These are phyloP conservation scores for Phaffomyces thermotolerans DNA, from an alignment of 805 yeast species.

Conservation along the genomic window DNA sequence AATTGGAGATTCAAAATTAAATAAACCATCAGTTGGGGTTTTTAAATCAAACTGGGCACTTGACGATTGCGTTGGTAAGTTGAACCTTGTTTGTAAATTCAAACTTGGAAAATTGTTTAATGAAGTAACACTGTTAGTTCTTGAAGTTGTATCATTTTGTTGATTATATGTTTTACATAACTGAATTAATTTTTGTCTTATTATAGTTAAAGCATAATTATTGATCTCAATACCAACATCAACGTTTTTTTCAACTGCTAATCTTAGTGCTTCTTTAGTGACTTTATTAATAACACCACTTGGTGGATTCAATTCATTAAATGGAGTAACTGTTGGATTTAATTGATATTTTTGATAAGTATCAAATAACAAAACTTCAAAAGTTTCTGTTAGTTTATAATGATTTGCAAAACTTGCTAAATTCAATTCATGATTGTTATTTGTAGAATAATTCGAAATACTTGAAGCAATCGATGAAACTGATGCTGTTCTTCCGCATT, in stretches of 20 bases:
- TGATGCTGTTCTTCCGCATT: conserved; percentile 20
- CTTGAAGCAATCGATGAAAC: conserved; percentile 22
- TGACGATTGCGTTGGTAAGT: conserved; percentile 4
- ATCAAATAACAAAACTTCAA: conserved; percentile 39
- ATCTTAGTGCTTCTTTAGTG: conserved; percentile 45
- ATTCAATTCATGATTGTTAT: conserved; percentile 17
- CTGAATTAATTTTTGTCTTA: conserved; percentile 32
- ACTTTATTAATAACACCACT: conserved; percentile 56
- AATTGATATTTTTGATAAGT: conserved; percentile 42
- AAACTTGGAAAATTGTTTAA: conserved; percentile 14
- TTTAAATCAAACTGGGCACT: conserved; percentile 12
- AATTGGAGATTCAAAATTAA: conserved; percentile 20
- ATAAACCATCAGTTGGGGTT: conserved; percentile 20
- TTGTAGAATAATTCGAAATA: conserved; percentile 17
- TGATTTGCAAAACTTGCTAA: conserved; percentile 21
- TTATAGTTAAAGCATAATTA: conserved; percentile 29
- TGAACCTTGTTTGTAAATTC: conserved; percentile 17
- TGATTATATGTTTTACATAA: conserved; percentile 10
- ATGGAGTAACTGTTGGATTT: conserved; percentile 62
- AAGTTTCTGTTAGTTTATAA: conserved; percentile 26
- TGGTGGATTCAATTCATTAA: conserved; percentile 58
- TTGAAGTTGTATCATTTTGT: conserved; percentile 8
- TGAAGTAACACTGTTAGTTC: conserved; percentile 17
- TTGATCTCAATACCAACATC: conserved; percentile 33
- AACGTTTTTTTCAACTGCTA: conserved; percentile 26